A percentile compares a stretch with the other conserved stretches of the same genome.
Evolutionary conservation across 2,329 filamentous ascomycete species (phyloP).

Genomic region (Pyrenophora seminiperda): DNA sequence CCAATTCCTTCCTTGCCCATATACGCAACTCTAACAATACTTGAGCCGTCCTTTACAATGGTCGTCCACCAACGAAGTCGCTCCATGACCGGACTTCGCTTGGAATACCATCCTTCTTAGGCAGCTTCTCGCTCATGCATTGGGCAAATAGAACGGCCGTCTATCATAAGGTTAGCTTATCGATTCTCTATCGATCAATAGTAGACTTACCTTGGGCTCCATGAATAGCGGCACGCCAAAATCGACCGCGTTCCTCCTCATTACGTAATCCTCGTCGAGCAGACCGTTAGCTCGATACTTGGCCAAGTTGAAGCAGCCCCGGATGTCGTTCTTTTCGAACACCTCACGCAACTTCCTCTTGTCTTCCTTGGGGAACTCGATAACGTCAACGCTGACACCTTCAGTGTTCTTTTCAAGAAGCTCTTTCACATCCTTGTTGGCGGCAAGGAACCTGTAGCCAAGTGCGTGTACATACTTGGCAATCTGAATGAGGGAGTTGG

Average conservation of each 20-base stretch:
- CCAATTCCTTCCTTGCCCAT: background rate
- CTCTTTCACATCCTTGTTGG: slow-evolving; percentile 77
- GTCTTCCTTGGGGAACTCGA: slow-evolving; percentile 95
- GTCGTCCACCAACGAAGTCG: slow-evolving; percentile 76
- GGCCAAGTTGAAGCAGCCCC: slow-evolving; percentile 93
- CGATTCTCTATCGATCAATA: background rate
- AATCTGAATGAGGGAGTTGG: slow-evolving; percentile 74
- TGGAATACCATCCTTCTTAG: slow-evolving; percentile 84
- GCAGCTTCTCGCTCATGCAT: slow-evolving; percentile 97
- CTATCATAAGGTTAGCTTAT: slow-evolving; percentile 54
- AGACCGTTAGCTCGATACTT: slow-evolving; percentile 80
- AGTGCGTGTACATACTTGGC: slow-evolving; percentile 87
- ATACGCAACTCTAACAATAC: background rate
- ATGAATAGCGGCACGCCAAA: slow-evolving; percentile 98
- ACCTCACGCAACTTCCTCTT: slow-evolving; percentile 94
- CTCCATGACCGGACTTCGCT: slow-evolving; percentile 92
- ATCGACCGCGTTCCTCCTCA: slow-evolving; percentile 97
- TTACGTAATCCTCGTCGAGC: slow-evolving; percentile 94
- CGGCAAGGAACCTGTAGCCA: slow-evolving; percentile 92
- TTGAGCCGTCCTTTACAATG: slow-evolving; percentile 29
- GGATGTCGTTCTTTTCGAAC: slow-evolving; percentile 95
- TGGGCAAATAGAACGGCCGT: slow-evolving; percentile 94
- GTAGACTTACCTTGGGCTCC: slow-evolving; percentile 83
- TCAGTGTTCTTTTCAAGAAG: slow-evolving; percentile 76
- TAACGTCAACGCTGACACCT: slow-evolving; percentile 78